These are phyloP conservation scores for Kickxella alabastrina DNA, from an alignment of 192 early-diverging fungal species.

Conservation along the genomic window DNA sequence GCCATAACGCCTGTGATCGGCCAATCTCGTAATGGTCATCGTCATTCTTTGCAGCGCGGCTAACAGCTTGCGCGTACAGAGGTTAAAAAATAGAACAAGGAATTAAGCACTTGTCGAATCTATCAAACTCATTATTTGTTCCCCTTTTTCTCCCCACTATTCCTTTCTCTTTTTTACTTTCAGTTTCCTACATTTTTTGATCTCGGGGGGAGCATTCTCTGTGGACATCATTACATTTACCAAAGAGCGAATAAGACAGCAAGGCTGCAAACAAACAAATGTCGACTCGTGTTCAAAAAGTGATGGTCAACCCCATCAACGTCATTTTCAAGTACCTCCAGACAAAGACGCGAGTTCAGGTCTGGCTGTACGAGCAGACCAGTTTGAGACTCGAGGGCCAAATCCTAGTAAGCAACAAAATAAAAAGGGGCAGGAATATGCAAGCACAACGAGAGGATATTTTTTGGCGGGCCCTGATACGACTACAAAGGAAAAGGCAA, in stretches of 20 bases:
- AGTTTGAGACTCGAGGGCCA: slow-evolving; percentile 86
- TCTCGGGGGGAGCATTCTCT: neutral
- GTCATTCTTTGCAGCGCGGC: neutral
- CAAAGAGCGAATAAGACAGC: too few relatives aligned
- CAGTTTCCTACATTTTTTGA: neutral
- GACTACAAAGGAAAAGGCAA: too few relatives aligned
- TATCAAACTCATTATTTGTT: neutral
- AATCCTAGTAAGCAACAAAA: slow-evolving; percentile 70
- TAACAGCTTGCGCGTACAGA: neutral
- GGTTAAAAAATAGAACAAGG: too few relatives aligned
- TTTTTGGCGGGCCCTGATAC: too few relatives aligned
- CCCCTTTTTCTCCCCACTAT: neutral
- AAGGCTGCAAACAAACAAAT: too few relatives aligned
- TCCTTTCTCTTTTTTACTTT: neutral
- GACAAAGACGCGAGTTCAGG: slow-evolving; percentile 83
- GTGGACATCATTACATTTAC: neutral
- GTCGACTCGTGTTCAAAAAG: slow-evolving; percentile 51
- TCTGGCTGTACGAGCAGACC: slow-evolving; percentile 92
- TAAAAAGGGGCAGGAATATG: neutral
- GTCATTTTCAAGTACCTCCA: slow-evolving; percentile 96
- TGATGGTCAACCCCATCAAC: slow-evolving; percentile 64
- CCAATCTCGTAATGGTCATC: neutral
- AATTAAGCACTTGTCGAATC: too few relatives aligned
- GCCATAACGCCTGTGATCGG: slow-evolving; percentile 12
- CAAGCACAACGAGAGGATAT: too few relatives aligned